Evolutionary conservation across 2,329 filamentous ascomycete species (phyloP), one percentile per base, ranked within the genome.

Genomic region (Zymoseptoria ardabiliae): DNA sequence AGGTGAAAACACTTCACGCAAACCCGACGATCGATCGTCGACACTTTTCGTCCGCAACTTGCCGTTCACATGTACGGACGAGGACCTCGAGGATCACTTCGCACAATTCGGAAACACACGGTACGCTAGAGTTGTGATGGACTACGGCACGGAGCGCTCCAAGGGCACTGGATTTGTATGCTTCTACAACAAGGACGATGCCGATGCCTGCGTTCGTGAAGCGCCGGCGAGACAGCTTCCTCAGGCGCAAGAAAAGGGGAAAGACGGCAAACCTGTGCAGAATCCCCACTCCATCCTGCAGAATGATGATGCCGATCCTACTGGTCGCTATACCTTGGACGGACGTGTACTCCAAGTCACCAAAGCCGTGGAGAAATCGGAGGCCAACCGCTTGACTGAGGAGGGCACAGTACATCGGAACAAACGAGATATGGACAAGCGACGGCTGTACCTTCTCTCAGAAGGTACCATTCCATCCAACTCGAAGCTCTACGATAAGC

Each of bases 91-190:
- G 71, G 81, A 86, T 55, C 93, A 97, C 72, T 99, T 99, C 70
- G 79, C 79, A n/a, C 81, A 87, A 68, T 97, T 99, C 69, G 95
- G 94, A 23, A 82, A 82, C n/a, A 79, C 97, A 48, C 85, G 92
- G 45, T 99, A 97, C 72, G 94, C 93, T 4, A 84, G 95, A 65
- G 87, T 97, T 9, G 95, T 99, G 45, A 83, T 95, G 71, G 93
- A 99, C 71, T 87, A 82, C 53, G 84, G 85, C 22, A 96, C 91
- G 0, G 91, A 92, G 66, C 87, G 90, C 55, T 90, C 94, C 1
- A 90, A 89, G 53, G 94, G 94, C 23, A 97, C 93, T 30, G 94
- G 88, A 3, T 99, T 99, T 70, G 93, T 97, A 28, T 96, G 91
- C 76, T 99, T 99, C 76, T 87, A 87, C 75, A 86, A 88, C 54